Conservation (phyloP, 345 rosid species). For the Arabidopsis suecica region DNA sequence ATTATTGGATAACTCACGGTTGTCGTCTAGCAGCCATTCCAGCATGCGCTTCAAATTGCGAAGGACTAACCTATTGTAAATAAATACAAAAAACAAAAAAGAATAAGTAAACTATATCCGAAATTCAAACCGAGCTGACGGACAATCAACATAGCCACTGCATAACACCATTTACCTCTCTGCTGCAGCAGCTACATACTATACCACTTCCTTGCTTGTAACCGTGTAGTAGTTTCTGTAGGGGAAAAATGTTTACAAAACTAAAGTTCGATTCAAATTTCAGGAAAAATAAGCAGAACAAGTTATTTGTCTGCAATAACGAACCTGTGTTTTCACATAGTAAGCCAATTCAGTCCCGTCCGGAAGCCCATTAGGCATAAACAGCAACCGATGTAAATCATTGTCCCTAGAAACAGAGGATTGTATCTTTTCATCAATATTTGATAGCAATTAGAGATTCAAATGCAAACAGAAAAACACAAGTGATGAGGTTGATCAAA, state of each 20-base stretch:
- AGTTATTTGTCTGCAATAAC: slow-evolving; percentile 20
- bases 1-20: slow-evolving; percentile 72
- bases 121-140: slow-evolving; percentile 3
- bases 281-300: slow-evolving; percentile 6
- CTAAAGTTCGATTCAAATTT: not conserved
- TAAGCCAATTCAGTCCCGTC: slow-evolving; percentile 93
- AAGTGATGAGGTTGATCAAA: not conserved
- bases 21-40: slow-evolving; percentile 99
- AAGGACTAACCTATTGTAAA: slow-evolving; percentile 85
- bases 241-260: slow-evolving; percentile 17
- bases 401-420: slow-evolving; percentile 68
- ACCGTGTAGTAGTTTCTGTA: slow-evolving; percentile 74
- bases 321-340: slow-evolving; percentile 86
- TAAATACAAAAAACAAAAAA: not conserved
- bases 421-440: slow-evolving; percentile 14
- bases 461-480: slow-evolving; percentile 24
- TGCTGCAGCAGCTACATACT: slow-evolving; percentile 79
- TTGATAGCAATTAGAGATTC: slow-evolving; percentile 7
- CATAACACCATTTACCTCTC: slow-evolving; percentile 59
- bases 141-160: slow-evolving; percentile 11
- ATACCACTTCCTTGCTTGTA: slow-evolving; percentile 91
- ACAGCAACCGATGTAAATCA: slow-evolving; percentile 88
- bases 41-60: slow-evolving; percentile 99
- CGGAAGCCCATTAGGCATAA: slow-evolving; percentile 94
- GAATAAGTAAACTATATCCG: not conserved